Evolutionary conservation across 1,284 basidiomycete species (phyloP), one percentile per base, ranked within the genome.

Genomic region (Erythrobasidium hasegawianum): DNA sequence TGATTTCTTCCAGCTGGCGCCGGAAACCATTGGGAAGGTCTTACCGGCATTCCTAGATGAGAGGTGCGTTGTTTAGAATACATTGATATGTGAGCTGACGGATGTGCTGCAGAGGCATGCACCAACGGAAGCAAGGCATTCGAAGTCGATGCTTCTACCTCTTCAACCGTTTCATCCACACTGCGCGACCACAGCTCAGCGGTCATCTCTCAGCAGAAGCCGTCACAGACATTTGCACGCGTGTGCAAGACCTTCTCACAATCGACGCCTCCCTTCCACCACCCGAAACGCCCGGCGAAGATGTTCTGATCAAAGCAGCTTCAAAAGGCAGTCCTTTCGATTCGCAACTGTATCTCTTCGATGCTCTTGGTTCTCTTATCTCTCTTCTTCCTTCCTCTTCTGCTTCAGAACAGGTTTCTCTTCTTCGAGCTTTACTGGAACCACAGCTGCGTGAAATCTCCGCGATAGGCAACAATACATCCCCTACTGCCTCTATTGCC

Each of bases 1-100:
- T 43, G 93, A 97, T 75, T 97, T 97, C 78, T 98, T 97, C 85
- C 92, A 90, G 77, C 86, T 92, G 39, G 86, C 90, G 69, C 87
- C 88, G 75, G 86, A 91, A 70, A 88, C 87, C 72, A 88, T 97
- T 69, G 81, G 89, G 74, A 87, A 89, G 24, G 85, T 90, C 3
- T 80, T 99, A 54, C 87, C 94, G 73, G 88, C 90, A 1, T 92
- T 98, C 82, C 83, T 98, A 26, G 92, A 90, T 74, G 72, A 78
- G 71, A 83, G 89, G 90, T 91, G 74, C 71, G n/a, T n/a, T n/a
- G n/a, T n/a, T n/a, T n/a, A n/a, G n/a, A n/a, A n/a, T n/a, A n/a
- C n/a, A n/a, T n/a, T n/a, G n/a, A n/a, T n/a, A n/a, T n/a, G n/a
- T n/a, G n/a, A n/a, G n/a, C n/a, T n/a, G n/a, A n/a, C n/a, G n/a